phyloP scores from a whole-genome alignment of 495 filamentous ascomycete genomes.

The Penicillium desertorum region DNA sequence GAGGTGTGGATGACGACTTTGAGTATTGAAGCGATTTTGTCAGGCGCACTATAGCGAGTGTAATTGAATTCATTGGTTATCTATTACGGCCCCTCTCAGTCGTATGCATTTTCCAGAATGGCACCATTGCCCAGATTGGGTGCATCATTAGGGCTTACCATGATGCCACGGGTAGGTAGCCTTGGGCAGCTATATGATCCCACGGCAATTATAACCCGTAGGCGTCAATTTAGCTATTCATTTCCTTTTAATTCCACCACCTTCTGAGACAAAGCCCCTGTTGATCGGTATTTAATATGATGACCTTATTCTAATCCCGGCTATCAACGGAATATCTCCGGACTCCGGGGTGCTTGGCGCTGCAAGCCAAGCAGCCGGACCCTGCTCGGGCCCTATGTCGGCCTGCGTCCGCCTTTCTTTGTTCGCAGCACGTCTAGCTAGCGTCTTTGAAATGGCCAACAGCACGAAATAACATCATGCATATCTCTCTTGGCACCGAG shows the following conservation, averaged over 20 bases:
- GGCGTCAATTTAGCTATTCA: background rate
- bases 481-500: constrained; percentile 25
- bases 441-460: constrained; percentile 2
- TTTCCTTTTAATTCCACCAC: background rate
- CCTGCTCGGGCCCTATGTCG: background rate
- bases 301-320: constrained; percentile 9
- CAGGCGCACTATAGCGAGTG: constrained; percentile 5
- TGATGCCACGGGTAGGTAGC: too few species aligned
- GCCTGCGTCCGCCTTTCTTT: background rate
- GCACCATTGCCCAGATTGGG: constrained; percentile 11
- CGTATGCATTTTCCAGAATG: background rate
- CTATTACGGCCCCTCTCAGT: background rate
- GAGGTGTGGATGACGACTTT: constrained; percentile 93
- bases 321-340: constrained; percentile 15
- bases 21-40: constrained; percentile 65
- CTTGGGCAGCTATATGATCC: background rate
- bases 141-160: constrained; percentile 14
- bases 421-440: constrained; percentile 2
- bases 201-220: background rate
- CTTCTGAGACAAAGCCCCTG: background rate
- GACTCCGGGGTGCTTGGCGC: constrained; percentile 27
- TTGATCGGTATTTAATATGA: background rate
- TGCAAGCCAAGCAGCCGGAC: constrained; percentile 29
- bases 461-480: constrained; percentile 9
- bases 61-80: constrained; percentile 11